Conservation (phyloP, 1,284 basidiomycete species). For the Afroboletus lepidellus region DNA sequence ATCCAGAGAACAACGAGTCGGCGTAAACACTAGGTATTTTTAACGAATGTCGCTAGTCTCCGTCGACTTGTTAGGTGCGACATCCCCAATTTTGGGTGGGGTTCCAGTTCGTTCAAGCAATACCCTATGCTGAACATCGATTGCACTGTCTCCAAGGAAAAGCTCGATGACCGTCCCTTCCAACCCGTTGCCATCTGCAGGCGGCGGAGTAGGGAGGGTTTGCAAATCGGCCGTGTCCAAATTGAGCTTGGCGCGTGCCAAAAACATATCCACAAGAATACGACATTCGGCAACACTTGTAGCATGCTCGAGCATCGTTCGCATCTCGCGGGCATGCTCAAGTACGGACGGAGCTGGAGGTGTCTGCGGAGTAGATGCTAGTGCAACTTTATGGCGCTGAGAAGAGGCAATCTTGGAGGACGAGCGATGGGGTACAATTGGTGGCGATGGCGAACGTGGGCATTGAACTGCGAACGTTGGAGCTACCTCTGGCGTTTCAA, state of each 20-base stretch:
- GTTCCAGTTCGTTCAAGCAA: conserved; percentile 1
- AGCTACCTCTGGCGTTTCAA: conserved; percentile 1
- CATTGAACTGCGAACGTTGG: conserved; percentile 1
- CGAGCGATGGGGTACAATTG: conserved; percentile 6
- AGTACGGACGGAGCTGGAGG: conserved; percentile 21
- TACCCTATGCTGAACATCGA: background rate
- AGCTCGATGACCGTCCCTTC: conserved; percentile 49
- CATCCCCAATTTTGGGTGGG: background rate
- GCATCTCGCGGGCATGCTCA: conserved; percentile 61
- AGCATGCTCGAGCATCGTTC: conserved; percentile 66
- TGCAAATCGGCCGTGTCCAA: conserved; percentile 22
- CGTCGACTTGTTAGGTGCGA: background rate
- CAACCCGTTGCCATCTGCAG: conserved; percentile 14
- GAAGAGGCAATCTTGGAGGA: conserved; percentile 20
- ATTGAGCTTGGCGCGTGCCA: conserved; percentile 54
- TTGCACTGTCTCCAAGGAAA: conserved; percentile 43
- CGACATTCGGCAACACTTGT: conserved; percentile 81
- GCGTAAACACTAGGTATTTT: conserved; percentile 11
- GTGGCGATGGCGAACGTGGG: conserved; percentile 1
- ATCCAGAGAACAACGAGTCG: conserved; percentile 6
- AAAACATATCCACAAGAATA: conserved; percentile 77
- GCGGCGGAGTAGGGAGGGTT: background rate
- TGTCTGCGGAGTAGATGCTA: conserved; percentile 2
- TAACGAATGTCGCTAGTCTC: conserved; percentile 12
- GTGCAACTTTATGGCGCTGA: conserved; percentile 9